phyloP scores from a whole-genome alignment of 2,329 filamentous ascomycete species.

The Orbilia brochopaga region DNA sequence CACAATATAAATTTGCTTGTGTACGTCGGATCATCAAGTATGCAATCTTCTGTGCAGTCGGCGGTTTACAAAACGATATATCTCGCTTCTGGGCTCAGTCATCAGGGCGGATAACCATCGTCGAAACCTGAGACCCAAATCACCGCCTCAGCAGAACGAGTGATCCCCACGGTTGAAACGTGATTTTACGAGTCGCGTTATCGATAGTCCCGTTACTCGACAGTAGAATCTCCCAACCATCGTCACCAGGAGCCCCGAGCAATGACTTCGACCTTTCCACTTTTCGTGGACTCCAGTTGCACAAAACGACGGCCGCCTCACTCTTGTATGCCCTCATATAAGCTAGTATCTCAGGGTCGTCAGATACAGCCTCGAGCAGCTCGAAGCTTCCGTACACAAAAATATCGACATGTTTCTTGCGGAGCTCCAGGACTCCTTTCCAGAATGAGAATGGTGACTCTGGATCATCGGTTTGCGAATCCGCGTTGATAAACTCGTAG shows the following conservation, averaged over 20 bases:
- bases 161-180: conserved; percentile 17
- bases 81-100: no score
- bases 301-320: conserved; percentile 55
- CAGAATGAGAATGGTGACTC: conserved; percentile 69
- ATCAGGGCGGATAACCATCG: no score
- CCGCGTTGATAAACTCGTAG: conserved; percentile 69
- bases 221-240: conserved; percentile 5
- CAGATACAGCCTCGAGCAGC: conserved; percentile 60
- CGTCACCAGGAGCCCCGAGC: conserved; percentile 1
- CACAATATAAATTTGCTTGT: no score
- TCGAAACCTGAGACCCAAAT: no score
- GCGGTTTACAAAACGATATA: no score
- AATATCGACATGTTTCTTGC: conserved; percentile 68
- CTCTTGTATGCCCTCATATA: conserved; percentile 60
- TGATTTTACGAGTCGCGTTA: background rate
- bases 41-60: no score
- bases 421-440: conserved; percentile 65
- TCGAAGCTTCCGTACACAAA: conserved; percentile 73
- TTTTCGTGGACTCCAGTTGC: conserved; percentile 53
- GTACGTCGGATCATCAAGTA: no score
- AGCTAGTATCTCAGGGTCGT: conserved; percentile 65
- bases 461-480: conserved; percentile 61
- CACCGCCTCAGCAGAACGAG: conserved; percentile 11
- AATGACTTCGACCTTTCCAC: conserved; percentile 7
- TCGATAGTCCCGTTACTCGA: conserved; percentile 10